phyloP scores from a whole-genome alignment of 2,329 filamentous ascomycete genomes.

The Aspergillus udagawae region DNA sequence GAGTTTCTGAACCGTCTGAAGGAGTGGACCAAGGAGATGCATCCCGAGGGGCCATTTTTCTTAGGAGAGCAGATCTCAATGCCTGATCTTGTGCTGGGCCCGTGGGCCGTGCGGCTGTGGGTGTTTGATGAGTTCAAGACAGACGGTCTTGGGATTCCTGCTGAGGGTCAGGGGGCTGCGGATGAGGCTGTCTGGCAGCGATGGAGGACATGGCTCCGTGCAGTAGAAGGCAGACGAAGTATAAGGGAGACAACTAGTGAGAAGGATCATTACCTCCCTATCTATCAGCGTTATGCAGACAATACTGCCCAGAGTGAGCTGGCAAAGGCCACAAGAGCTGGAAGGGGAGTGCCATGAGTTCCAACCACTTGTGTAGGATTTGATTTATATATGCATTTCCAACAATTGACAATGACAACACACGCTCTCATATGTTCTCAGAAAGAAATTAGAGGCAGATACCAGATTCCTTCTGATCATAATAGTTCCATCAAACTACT shows the following conservation, averaged over 20 bases:
- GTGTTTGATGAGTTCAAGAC: conserved; percentile 71
- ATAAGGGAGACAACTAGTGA: conserved; percentile 66
- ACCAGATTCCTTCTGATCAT: too few species aligned
- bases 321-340: conserved; percentile 59
- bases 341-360: conserved; percentile 57
- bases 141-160: conserved; percentile 49
- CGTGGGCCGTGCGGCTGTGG: conserved; percentile 69
- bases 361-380: neutral
- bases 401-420: too few species aligned
- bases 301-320: conserved; percentile 61
- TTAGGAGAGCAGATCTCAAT: conserved; percentile 60
- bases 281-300: conserved; percentile 66
- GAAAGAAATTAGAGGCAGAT: too few species aligned
- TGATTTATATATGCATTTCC: neutral
- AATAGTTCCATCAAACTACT: too few species aligned
- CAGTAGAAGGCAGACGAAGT: conserved; percentile 57
- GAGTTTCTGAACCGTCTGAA: conserved; percentile 59
- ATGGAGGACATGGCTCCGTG: conserved; percentile 62
- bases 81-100: conserved; percentile 67
- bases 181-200: conserved; percentile 60
- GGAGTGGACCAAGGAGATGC: conserved; percentile 61
- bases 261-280: conserved; percentile 61
- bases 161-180: conserved; percentile 44
- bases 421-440: too few species aligned
- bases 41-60: conserved; percentile 62